Evolutionary conservation across 257 asterid genomes (phyloP).

Genomic region (Ligustrum vulgare): DNA sequence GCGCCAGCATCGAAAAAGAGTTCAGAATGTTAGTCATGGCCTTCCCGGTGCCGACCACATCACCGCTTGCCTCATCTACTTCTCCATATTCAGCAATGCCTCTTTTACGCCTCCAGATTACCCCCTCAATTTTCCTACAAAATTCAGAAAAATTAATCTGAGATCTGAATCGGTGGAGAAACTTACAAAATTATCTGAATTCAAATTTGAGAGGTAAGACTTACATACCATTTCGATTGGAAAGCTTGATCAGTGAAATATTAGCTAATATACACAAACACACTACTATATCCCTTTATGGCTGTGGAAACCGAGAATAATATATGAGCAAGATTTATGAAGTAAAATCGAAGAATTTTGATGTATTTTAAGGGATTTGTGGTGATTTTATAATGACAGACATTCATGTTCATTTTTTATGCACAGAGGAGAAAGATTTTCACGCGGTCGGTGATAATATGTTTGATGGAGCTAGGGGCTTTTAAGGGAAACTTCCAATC

Average conservation of each 20-base stretch:
- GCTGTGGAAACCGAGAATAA: too few relatives aligned
- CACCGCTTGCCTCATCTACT: slow-evolving; percentile 87
- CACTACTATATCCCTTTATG: too few relatives aligned
- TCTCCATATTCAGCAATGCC: slow-evolving; percentile 79
- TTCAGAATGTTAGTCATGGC: slow-evolving; percentile 80
- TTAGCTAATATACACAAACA: too few relatives aligned
- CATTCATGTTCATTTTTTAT: too few relatives aligned
- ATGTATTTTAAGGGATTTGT: too few relatives aligned
- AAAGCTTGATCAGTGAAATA: background rate
- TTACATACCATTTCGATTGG: background rate
- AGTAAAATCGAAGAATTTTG: too few relatives aligned
- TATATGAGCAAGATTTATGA: too few relatives aligned
- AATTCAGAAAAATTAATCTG: slow-evolving; percentile 9
- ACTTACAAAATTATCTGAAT: background rate
- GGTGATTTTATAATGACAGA: too few relatives aligned
- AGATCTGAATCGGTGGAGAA: slow-evolving; percentile 28
- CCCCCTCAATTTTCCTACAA: slow-evolving; percentile 68
- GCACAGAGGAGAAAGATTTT: too few relatives aligned
- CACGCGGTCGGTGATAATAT: too few relatives aligned
- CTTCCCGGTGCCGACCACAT: slow-evolving; percentile 78
- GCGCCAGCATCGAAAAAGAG: slow-evolving; percentile 88
- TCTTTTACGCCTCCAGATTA: slow-evolving; percentile 72
- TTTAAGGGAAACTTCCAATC: too few relatives aligned
- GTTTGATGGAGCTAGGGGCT: too few relatives aligned
- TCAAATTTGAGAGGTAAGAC: background rate